A percentile compares a stretch with the other conserved stretches of the same genome.
Conservation (phyloP, 176 grass and related monocot species). For the Raddia guianensis region DNA sequence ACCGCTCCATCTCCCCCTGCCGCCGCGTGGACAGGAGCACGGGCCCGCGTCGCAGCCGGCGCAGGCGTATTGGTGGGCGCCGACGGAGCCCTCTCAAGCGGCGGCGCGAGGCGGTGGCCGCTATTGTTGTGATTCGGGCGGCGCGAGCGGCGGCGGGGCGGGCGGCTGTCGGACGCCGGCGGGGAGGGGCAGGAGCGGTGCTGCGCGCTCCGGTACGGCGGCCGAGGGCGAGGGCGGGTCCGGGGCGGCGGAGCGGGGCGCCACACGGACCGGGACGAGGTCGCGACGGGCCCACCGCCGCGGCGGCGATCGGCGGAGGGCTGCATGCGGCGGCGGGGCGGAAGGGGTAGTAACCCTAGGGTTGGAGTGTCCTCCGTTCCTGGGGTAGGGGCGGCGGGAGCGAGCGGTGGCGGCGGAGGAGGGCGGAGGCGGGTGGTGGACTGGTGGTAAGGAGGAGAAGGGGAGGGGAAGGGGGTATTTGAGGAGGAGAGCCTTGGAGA, state of each 20-base stretch:
- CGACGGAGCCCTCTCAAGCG: conserved; percentile 14
- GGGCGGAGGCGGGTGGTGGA: not conserved
- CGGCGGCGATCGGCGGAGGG: conserved; percentile 46
- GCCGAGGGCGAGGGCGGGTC: not conserved
- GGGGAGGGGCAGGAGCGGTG: conserved; percentile 25
- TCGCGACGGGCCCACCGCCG: conserved; percentile 17
- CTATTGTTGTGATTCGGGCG: conserved; percentile 18
- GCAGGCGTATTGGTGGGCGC: not conserved
- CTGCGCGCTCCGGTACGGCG: conserved; percentile 19
- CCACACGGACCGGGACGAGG: conserved; percentile 53
- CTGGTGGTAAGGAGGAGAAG: conserved; percentile 1
- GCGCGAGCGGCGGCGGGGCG: conserved; percentile 7
- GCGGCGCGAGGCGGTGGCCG: not conserved
- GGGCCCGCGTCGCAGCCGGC: too few species aligned
- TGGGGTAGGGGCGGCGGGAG: not conserved
- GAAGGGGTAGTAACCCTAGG: conserved; percentile 18
- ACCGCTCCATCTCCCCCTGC: not conserved
- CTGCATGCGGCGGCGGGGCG: conserved; percentile 33
- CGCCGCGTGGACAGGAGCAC: not conserved
- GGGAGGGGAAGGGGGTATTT: conserved; percentile 37
- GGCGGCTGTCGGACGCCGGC: not conserved
- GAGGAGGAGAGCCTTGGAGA: conserved; percentile 63
- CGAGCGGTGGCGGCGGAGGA: not conserved
- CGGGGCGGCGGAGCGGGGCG: conserved; percentile 25
- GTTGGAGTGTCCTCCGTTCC: conserved; percentile 20